Base-by-base conservation (phyloP, 2,329 filamentous ascomycete genomes). In the Lachnellula cervina region DNA sequence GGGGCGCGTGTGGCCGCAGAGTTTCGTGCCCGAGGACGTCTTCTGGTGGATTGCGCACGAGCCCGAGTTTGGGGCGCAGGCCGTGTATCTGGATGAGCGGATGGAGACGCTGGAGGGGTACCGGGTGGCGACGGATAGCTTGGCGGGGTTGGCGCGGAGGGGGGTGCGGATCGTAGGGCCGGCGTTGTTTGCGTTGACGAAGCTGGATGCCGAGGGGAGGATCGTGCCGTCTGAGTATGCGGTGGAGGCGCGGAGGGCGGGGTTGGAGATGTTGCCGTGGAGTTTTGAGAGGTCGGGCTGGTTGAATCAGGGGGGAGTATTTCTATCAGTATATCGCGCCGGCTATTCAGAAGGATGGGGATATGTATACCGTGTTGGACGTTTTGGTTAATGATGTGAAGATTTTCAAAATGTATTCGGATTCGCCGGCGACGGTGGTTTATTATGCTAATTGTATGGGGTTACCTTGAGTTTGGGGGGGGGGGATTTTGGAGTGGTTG, bases 1-100 rank as follows among this genome's bases (percentile, higher is more conserved):
- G n/a, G n/a, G n/a, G 8, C 49, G 62, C 5, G 60, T 62, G 6
- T 62, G 54, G 51, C 50, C 60, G 0, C 59, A 64, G 45, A 49
- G 37, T 19, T 64, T 64, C 53, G 37, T 54, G 14, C 55, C 57
- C 11, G 44, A 55, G 6, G 62, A 64, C 38, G 40, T 62, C 21
- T 61, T 55, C 54, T 57, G 62, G 37, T 64, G 62, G 62, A 56
- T 64, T 16, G 53, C 59, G 32, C 54, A 62, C 8, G 58, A 57
- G 8, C 62, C 62, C 8, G 51, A 32, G 1, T 64, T 59, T 21
- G 62, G 45, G 1, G 57, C 56, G 19, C 62, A 64, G 51, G 60
- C 55, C 28, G 49, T 64, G n/a, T 64, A 55, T 42, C 58, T 64
- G 28, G 60, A 61, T 17, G 62, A 62, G 19, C 49, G 56, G 14